Evolutionary conservation across 306 rosid species (phyloP).

Genomic region (Styphnolobium japonicum): DNA sequence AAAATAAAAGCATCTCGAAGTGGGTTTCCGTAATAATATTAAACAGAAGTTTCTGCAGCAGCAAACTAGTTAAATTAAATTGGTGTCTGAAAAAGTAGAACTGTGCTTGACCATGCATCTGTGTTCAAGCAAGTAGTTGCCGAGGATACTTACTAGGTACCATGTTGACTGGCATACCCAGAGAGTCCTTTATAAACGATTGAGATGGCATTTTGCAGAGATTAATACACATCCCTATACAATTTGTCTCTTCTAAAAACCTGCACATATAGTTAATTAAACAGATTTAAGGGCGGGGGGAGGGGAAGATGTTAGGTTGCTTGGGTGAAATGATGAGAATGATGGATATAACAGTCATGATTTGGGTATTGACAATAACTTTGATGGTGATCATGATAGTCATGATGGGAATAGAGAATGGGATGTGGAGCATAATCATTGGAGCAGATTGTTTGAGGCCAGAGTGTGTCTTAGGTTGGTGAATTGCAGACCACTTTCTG

Average conservation of each 20-base stretch:
- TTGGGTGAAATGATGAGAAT: not conserved
- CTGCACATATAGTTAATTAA: constrained; percentile 37
- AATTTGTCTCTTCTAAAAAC: constrained; percentile 74
- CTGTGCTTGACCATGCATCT: not conserved
- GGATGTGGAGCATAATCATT: constrained; percentile 39
- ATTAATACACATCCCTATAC: constrained; percentile 81
- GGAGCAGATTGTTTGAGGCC: constrained; percentile 34
- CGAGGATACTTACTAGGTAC: constrained; percentile 68
- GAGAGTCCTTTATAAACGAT: constrained; percentile 65
- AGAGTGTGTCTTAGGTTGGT: constrained; percentile 39
- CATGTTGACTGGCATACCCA: constrained; percentile 81
- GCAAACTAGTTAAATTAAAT: not conserved
- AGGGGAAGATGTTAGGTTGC: not conserved
- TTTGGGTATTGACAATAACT: constrained; percentile 24
- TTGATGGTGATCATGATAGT: constrained; percentile 29
- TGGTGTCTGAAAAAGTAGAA: not conserved
- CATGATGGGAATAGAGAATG: constrained; percentile 31
- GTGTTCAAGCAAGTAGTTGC: not conserved
- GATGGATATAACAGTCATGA: constrained; percentile 11
- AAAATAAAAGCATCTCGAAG: constrained; percentile 1
- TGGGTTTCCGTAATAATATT: constrained; percentile 5
- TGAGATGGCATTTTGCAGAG: constrained; percentile 87
- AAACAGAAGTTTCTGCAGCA: not conserved
- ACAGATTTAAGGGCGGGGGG: not conserved
- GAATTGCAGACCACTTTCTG: constrained; percentile 27